Percentiles rank a stretch among this genome's conserved stretches.
Conservation (phyloP, 2,329 filamentous ascomycete genomes). For the Colletotrichum gloeosporioides region DNA sequence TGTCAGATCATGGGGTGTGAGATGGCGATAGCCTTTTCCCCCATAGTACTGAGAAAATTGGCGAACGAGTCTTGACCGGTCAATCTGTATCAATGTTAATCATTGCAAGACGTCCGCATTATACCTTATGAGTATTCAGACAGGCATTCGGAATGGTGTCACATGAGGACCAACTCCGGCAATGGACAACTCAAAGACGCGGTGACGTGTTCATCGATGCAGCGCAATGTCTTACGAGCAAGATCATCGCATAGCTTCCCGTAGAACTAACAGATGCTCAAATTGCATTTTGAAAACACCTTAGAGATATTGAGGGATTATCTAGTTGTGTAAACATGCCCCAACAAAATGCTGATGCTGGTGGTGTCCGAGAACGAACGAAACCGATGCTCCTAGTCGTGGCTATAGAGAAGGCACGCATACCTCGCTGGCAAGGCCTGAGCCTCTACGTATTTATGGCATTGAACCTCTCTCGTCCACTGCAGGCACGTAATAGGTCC, state of each 20-base stretch:
- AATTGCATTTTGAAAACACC: background rate
- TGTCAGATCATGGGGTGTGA: no score
- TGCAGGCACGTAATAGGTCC: no score
- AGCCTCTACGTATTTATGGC: background rate
- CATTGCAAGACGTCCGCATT: background rate
- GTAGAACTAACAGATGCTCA: no score
- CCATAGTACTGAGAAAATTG: no score
- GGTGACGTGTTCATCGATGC: background rate
- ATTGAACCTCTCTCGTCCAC: background rate
- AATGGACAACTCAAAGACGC: background rate
- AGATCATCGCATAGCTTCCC: background rate
- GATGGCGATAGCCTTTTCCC: no score
- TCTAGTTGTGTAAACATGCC: no score
- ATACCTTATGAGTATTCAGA: no score
- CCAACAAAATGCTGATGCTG: background rate
- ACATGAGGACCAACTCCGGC: no score
- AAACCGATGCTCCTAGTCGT: background rate
- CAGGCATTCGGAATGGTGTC: no score
- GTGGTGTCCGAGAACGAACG: background rate
- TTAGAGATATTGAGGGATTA: background rate
- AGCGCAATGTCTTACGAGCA: background rate
- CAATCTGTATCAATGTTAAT: accelerated
- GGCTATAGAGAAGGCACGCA: no score
- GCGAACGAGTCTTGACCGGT: background rate
- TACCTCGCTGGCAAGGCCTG: background rate